Percentiles rank a stretch among this genome's conserved stretches.
Evolutionary conservation across 1,284 basidiomycete genomes (phyloP).

Genomic region (Cryptococcus sp.): DNA sequence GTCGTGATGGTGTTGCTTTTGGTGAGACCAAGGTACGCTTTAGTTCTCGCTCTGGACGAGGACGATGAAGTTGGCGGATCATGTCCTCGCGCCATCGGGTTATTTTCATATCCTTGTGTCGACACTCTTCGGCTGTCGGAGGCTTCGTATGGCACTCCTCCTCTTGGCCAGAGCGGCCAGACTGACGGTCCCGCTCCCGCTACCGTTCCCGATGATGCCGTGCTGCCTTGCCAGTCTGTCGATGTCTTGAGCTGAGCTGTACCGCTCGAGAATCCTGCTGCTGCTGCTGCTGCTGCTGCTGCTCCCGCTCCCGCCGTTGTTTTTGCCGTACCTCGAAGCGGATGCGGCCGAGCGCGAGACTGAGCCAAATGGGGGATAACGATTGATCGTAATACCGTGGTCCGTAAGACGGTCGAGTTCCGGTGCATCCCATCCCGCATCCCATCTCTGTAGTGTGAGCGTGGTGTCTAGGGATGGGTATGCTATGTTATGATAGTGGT

Average conservation of each 20-base stretch:
- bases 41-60: background rate
- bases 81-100: slow-evolving; percentile 4
- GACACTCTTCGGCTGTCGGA: slow-evolving; percentile 3
- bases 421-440: slow-evolving; percentile 37
- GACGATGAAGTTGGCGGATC: slow-evolving; percentile 4
- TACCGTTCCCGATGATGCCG: too few relatives aligned
- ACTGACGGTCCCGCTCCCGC: too few relatives aligned
- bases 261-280: too few relatives aligned
- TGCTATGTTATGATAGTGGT: background rate
- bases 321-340: too few relatives aligned
- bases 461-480: slow-evolving; percentile 2
- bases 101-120: background rate
- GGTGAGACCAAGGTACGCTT: slow-evolving; percentile 15
- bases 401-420: slow-evolving; percentile 18
- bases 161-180: too few relatives aligned
- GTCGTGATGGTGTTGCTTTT: too few relatives aligned
- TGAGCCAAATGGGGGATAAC: slow-evolving; percentile 24
- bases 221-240: too few relatives aligned
- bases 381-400: slow-evolving; percentile 6
- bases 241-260: too few relatives aligned
- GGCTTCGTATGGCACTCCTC: background rate
- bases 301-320: too few relatives aligned
- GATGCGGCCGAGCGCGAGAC: too few relatives aligned
- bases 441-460: slow-evolving; percentile 14
- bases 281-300: too few relatives aligned